phyloP scores from a whole-genome alignment of 1,284 basidiomycete genomes.

The Apiotrichum mycotoxinovorans region DNA sequence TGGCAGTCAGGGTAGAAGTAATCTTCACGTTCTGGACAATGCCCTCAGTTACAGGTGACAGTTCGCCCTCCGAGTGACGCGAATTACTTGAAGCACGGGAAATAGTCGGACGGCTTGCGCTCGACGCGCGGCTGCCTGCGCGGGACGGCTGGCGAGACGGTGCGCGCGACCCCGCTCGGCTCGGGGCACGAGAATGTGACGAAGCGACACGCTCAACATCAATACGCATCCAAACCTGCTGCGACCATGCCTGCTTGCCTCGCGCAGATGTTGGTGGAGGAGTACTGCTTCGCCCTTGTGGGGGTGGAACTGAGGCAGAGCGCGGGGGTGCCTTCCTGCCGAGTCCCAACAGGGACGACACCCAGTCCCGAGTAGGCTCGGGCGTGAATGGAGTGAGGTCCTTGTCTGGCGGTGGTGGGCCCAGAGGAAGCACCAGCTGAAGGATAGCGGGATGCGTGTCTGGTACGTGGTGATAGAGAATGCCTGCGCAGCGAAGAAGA shows the following conservation, averaged over 20 bases:
- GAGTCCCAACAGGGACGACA: constrained; percentile 19
- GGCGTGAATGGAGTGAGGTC: neutral
- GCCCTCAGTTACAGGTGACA: neutral
- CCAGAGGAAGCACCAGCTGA: constrained; percentile 36
- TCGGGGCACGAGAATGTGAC: constrained; percentile 1
- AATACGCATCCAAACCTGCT: constrained; percentile 20
- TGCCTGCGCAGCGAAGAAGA: constrained; percentile 54
- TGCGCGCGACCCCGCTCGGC: neutral
- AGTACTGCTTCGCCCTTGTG: neutral
- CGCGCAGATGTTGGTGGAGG: constrained; percentile 6
- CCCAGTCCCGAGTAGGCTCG: constrained; percentile 7
- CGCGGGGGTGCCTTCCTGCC: constrained; percentile 16
- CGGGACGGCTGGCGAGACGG: constrained; percentile 8
- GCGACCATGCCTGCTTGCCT: constrained; percentile 17
- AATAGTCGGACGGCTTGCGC: neutral
- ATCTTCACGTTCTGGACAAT: neutral
- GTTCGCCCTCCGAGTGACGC: neutral
- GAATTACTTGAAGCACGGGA: neutral
- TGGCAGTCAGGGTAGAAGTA: neutral
- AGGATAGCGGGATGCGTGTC: constrained; percentile 19
- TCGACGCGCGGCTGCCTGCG: constrained; percentile 7
- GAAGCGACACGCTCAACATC: constrained; percentile 11
- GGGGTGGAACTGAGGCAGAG: constrained; percentile 26
- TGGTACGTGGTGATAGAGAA: constrained; percentile 53
- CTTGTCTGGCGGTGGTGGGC: neutral